phyloP scores from a whole-genome alignment of 257 asterid species.

The Przewalskia tangutica region DNA sequence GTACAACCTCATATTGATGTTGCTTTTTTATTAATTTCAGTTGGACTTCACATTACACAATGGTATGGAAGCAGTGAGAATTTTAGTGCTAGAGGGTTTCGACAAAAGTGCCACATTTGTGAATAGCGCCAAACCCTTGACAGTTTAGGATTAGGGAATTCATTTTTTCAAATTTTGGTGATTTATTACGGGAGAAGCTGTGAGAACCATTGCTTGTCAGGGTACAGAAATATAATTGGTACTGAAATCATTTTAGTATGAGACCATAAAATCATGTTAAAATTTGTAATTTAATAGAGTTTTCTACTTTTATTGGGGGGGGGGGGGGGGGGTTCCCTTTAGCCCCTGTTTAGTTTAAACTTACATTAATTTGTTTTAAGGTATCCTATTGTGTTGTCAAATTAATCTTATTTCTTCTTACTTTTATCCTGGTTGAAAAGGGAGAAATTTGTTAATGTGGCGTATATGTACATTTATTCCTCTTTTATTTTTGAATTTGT shows the following conservation, averaged over 20 bases:
- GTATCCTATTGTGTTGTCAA: neutral
- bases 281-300: neutral
- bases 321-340: neutral
- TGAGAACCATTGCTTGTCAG: neutral
- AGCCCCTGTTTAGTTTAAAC: neutral
- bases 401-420: neutral
- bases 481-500: neutral
- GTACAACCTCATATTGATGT: constrained; percentile 1
- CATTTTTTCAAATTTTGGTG: neutral
- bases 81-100: constrained; percentile 56
- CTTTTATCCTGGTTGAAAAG: neutral
- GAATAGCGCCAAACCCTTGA: constrained; percentile 44
- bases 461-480: neutral
- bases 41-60: constrained; percentile 64
- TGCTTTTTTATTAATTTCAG: constrained; percentile 21
- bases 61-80: constrained; percentile 77
- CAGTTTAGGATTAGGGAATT: constrained; percentile 5
- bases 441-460: neutral
- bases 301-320: neutral
- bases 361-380: neutral
- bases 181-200: neutral
- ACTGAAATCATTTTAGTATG: neutral
- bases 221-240: neutral
- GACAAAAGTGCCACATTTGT: constrained; percentile 79
- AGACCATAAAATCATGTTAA: neutral